These are phyloP conservation scores for Mrakia blollopis DNA, from an alignment of 768 basidiomycete genomes.

Conservation along the genomic window DNA sequence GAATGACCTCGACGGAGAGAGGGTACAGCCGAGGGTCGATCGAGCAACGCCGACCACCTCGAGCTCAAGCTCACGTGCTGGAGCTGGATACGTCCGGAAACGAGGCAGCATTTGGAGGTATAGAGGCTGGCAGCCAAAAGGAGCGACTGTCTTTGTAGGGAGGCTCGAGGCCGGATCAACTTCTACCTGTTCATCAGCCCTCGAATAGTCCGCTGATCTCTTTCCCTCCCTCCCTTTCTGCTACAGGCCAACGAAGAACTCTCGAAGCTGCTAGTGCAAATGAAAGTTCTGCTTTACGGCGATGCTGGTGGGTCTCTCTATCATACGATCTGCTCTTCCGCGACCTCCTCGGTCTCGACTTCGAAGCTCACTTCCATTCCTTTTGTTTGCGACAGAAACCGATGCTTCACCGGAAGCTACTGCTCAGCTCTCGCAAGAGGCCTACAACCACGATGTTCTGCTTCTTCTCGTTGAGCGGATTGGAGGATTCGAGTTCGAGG, in stretches of 20 bases:
- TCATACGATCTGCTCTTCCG: too few species aligned
- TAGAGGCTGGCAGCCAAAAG: too few species aligned
- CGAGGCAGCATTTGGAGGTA: too few species aligned
- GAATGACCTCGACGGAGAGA: too few species aligned
- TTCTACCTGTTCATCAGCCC: background rate
- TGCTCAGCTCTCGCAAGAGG: conserved; percentile 92
- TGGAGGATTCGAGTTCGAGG: conserved; percentile 87
- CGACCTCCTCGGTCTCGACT: too few species aligned
- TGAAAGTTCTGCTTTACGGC: conserved; percentile 79
- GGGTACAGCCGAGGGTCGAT: too few species aligned
- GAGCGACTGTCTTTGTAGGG: background rate
- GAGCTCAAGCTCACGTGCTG: too few species aligned
- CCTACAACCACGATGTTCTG: conserved; percentile 83
- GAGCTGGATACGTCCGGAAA: too few species aligned
- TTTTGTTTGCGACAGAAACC: conserved; percentile 41
- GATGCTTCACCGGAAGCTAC: conserved; percentile 84
- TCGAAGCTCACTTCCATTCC: conserved; percentile 3
- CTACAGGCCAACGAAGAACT: conserved; percentile 79
- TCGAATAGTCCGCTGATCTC: background rate
- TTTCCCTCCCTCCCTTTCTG: conserved; percentile 18
- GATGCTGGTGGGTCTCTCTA: conserved; percentile 65
- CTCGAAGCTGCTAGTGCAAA: conserved; percentile 79
- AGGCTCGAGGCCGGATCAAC: background rate
- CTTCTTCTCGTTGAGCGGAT: conserved; percentile 74
- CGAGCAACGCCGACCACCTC: too few species aligned